These are phyloP conservation scores for Cladosporium halotolerans DNA, from an alignment of 2,329 filamentous ascomycete species.

Conservation along the genomic window DNA sequence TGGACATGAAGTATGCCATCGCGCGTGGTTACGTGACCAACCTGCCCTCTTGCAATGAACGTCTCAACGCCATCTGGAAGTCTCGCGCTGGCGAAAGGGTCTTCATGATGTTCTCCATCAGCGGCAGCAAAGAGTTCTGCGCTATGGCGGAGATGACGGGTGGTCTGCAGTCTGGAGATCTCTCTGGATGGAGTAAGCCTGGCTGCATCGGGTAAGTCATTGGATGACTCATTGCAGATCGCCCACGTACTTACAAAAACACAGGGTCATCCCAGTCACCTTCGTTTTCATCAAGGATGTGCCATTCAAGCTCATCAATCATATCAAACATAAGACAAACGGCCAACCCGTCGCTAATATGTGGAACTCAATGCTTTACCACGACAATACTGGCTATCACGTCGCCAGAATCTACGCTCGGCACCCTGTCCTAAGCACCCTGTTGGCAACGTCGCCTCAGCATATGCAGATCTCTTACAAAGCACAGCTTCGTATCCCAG, in stretches of 20 bases:
- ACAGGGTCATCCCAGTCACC: slow-evolving; percentile 22
- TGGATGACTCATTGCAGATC: neutral
- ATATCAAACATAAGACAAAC: slow-evolving; percentile 21
- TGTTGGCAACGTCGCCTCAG: neutral
- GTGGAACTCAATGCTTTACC: slow-evolving; percentile 30
- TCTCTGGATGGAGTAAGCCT: slow-evolving; percentile 6
- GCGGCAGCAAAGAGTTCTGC: slow-evolving; percentile 24
- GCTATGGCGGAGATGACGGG: slow-evolving; percentile 27
- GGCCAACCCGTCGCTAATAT: slow-evolving; percentile 25
- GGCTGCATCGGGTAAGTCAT: slow-evolving; percentile 15
- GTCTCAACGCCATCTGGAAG: slow-evolving; percentile 24
- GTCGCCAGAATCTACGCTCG: slow-evolving; percentile 24
- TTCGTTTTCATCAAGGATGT: slow-evolving; percentile 29
- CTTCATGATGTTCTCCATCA: slow-evolving; percentile 27
- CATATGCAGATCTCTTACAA: slow-evolving; percentile 3
- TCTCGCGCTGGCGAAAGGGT: slow-evolving; percentile 20
- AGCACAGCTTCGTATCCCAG: slow-evolving; percentile 1
- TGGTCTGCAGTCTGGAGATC: neutral
- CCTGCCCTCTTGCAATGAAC: slow-evolving; percentile 20
- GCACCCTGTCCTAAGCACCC: slow-evolving; percentile 5
- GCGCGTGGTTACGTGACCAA: slow-evolving; percentile 17
- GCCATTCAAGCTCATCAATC: slow-evolving; percentile 20
- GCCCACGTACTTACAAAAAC: slow-evolving; percentile 10
- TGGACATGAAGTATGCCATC: slow-evolving; percentile 22
- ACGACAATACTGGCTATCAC: slow-evolving; percentile 19